Conservation (phyloP, 2,329 filamentous ascomycete species). For the Paecilomyces sp. region DNA sequence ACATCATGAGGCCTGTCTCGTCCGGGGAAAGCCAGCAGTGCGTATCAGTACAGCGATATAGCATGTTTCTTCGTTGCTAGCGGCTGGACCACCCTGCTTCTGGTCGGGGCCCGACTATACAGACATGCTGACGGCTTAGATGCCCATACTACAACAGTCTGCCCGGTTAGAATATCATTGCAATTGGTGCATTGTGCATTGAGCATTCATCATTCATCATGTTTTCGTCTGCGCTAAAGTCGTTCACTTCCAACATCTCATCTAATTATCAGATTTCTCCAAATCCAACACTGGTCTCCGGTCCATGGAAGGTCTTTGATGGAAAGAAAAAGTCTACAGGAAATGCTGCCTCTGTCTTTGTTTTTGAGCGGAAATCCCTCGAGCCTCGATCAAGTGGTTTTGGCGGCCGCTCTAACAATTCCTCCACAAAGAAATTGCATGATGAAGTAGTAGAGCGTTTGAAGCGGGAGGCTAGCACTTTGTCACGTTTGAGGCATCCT, state of each 20-base stretch:
- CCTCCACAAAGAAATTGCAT: constrained; percentile 68
- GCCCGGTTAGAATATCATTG: background rate
- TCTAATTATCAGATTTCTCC: constrained; percentile 81
- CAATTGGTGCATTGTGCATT: background rate
- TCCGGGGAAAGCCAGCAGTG: background rate
- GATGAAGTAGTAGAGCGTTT: constrained; percentile 88
- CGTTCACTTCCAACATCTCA: constrained; percentile 87
- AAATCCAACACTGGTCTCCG: constrained; percentile 69
- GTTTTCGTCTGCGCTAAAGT: constrained; percentile 92
- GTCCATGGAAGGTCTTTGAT: constrained; percentile 96
- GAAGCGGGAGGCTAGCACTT: constrained; percentile 82
- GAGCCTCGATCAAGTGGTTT: constrained; percentile 61
- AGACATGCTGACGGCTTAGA: background rate
- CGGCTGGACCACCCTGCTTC: background rate
- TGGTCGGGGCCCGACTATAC: background rate
- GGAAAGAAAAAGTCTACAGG: constrained; percentile 94
- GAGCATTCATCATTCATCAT: constrained; percentile 45
- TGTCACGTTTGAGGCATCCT: constrained; percentile 83
- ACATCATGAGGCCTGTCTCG: background rate
- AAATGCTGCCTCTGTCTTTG: constrained; percentile 82
- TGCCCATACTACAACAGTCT: background rate
- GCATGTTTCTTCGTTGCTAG: background rate
- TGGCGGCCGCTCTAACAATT: constrained; percentile 53
- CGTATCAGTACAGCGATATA: no score
- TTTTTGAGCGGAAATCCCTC: constrained; percentile 84